Base-by-base conservation (phyloP, 176 grass and related monocot species). In the Melocanna baccifera region DNA sequence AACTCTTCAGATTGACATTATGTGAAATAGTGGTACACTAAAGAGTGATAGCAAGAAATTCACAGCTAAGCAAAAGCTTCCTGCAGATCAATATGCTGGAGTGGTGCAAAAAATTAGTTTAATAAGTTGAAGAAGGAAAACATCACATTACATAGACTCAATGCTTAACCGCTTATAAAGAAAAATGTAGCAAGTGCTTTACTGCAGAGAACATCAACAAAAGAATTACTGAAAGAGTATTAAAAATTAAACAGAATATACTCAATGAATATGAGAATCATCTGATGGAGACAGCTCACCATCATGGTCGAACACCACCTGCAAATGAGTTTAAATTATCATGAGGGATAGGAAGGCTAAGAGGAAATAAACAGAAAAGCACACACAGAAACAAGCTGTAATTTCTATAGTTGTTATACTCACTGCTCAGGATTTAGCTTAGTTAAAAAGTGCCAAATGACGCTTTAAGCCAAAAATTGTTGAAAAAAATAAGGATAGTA, bases 291-390 rank as follows among this genome's bases (percentile, higher is more conserved):
- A 59, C 28, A 79, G 81, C 94, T 97, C 85, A 98, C 95, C 95
- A 80, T 98, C 95, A 86, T 98, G 91, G 62, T 98, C 95, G 93
- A 98, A 98, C 81, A 95, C 92, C 67, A 98, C 91, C 92, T 98
- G 85, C 89, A 93, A 72, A 83, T 47, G 9, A 42, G 67, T 86
- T 75, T 48, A 86, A 37, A 59, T 29, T 52, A 58, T 52, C 45
- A 83, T 84, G 28, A 92, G 73, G 47, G 62, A 76, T 50, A 50
- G 78, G 10, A 84, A 83, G 14, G 48, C 75, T 73, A 87, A 81
- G 39, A 87, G 37, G 46, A 81, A 81, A 82, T 69, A 71, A 73
- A 58, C 41, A 76, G 12, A 77, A 84, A 46, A 15, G 16, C 59
- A 75, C 7, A 81, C 39, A 61, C 15, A 72, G 23, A 82, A 30